Evolutionary conservation across 768 basidiomycete genomes (phyloP).

Genomic region (Paxillus rubicundulus): DNA sequence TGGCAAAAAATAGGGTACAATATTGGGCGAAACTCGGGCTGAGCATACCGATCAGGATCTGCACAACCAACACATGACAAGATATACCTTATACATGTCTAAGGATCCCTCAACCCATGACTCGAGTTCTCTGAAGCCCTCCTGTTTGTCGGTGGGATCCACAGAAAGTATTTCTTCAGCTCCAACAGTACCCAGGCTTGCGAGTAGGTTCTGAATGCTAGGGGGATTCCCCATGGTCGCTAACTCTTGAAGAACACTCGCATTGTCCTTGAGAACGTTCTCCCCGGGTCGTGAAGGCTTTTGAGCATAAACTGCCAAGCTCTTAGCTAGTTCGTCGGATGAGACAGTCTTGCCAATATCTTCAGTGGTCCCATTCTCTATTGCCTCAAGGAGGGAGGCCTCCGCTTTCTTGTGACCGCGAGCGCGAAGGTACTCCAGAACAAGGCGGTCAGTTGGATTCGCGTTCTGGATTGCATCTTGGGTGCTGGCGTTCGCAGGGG

Average conservation of each 20-base stretch:
- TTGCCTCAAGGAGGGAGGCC: conserved; percentile 38
- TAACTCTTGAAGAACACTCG: conserved; percentile 65
- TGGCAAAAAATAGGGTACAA: conserved; percentile 96
- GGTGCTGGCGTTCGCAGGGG: conserved; percentile 26
- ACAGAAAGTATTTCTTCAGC: conserved; percentile 79
- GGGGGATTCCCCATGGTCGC: conserved; percentile 65
- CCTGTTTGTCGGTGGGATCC: conserved; percentile 83
- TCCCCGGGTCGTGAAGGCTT: conserved; percentile 66
- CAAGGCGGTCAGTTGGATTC: conserved; percentile 37
- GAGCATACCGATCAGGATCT: conserved; percentile 14
- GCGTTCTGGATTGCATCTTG: conserved; percentile 23
- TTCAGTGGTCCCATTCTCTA: conserved; percentile 33
- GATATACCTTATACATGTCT: conserved; percentile 83
- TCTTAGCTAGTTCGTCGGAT: conserved; percentile 54
- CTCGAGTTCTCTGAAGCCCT: conserved; percentile 82
- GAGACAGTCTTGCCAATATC: conserved; percentile 40
- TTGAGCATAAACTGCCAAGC: conserved; percentile 64
- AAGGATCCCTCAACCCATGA: conserved; percentile 88
- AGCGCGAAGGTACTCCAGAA: conserved; percentile 48
- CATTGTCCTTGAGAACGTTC: conserved; percentile 66
- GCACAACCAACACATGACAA: neutral
- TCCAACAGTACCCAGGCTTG: conserved; percentile 74
- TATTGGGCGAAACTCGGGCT: conserved; percentile 94
- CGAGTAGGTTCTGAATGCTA: conserved; percentile 72
- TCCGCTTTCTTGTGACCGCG: conserved; percentile 48